Percentiles rank a stretch among this genome's conserved stretches.
These are phyloP conservation scores for Claviceps humidiphila DNA, from an alignment of 2,329 filamentous ascomycete genomes.

Conservation along the genomic window DNA sequence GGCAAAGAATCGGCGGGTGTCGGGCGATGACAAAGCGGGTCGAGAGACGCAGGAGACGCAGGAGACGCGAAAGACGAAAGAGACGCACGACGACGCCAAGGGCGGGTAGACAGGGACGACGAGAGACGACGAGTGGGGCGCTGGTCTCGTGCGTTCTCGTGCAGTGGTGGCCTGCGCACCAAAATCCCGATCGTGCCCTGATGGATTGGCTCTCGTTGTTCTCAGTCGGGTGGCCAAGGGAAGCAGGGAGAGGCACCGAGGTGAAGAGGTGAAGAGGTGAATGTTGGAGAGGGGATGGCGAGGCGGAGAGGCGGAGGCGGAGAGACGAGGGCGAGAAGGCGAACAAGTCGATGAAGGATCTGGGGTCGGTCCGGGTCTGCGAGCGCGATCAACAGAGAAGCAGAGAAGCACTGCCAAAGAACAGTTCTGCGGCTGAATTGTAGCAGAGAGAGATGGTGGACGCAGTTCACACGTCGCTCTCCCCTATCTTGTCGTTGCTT, in stretches of 20 bases:
- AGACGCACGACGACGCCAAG: not conserved
- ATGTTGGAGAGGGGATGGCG: not conserved
- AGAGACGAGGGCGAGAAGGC: not conserved
- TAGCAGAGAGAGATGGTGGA: not conserved
- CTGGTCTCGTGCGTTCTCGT: not conserved
- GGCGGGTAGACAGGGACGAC: not conserved
- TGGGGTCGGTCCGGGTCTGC: not conserved
- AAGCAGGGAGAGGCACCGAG: not conserved
- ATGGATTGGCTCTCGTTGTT: not conserved
- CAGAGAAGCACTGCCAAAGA: not conserved
- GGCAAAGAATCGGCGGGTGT: not conserved
- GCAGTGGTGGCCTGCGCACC: not conserved
- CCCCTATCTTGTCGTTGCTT: not conserved
- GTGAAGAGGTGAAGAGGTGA: not conserved
- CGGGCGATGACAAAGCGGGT: constrained; percentile 4
- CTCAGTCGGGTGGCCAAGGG: not conserved
- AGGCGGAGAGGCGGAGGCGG: not conserved
- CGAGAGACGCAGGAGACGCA: not conserved
- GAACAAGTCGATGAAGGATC: not conserved
- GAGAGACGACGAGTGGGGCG: not conserved
- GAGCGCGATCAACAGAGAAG: not conserved
- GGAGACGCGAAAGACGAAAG: no score
- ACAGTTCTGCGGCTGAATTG: not conserved
- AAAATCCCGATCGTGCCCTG: not conserved
- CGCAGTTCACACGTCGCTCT: not conserved